phyloP scores from a whole-genome alignment of 1,284 basidiomycete species.

The Rhodotorula sp. region DNA sequence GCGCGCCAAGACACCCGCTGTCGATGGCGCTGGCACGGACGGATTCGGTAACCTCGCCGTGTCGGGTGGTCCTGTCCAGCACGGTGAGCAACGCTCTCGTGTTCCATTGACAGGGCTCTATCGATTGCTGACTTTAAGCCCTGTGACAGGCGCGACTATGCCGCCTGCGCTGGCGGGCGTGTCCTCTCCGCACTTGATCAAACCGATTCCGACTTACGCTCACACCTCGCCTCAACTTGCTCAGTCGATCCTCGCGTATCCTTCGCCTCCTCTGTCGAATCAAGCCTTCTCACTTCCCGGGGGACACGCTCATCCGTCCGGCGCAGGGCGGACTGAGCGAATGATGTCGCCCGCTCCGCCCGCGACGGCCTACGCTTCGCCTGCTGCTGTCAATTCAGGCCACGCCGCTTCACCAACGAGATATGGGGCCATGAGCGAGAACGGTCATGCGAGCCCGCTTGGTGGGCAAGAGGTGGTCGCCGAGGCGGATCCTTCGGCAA shows the following conservation, averaged over 20 bases:
- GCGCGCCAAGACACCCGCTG: conserved; percentile 10
- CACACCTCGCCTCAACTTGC: background rate
- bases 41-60: too few relatives aligned
- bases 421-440: background rate
- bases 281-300: background rate
- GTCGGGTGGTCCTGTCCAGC: background rate
- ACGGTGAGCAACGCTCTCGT: background rate
- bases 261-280: background rate
- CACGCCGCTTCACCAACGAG: too few relatives aligned
- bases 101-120: too few relatives aligned
- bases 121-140: too few relatives aligned
- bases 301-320: background rate
- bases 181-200: background rate
- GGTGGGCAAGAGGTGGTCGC: conserved; percentile 3
- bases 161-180: background rate
- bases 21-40: background rate
- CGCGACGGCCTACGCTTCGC: too few relatives aligned
- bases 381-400: background rate
- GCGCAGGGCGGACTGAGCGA: background rate
- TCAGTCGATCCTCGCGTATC: background rate
- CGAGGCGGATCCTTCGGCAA: conserved; percentile 2
- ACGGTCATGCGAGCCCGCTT: background rate
- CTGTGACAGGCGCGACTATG: background rate
- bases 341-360: background rate
- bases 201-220: conserved; percentile 6